Evolutionary conservation across 2,329 filamentous ascomycete species (phyloP).

Genomic region (Coniochaeta pulveracea): DNA sequence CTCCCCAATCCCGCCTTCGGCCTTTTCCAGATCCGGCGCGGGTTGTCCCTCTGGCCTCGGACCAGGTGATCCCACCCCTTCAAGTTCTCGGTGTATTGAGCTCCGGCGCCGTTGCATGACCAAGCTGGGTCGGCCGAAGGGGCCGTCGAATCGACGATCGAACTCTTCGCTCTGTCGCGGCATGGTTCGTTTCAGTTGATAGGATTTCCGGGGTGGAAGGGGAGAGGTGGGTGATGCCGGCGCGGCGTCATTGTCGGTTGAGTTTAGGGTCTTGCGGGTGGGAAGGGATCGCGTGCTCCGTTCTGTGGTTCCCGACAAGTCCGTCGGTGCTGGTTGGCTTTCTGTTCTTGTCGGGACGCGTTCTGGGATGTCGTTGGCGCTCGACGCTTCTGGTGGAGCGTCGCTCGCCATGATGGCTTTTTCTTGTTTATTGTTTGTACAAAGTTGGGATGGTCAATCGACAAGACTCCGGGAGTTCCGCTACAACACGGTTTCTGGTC

Average conservation of each 20-base stretch:
- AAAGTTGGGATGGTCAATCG: too few species aligned
- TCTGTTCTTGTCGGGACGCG: neutral
- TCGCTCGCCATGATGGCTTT: too few species aligned
- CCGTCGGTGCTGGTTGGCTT: neutral
- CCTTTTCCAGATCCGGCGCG: neutral
- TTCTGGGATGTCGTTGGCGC: too few species aligned
- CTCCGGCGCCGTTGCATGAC: slow-evolving; percentile 10
- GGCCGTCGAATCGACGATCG: slow-evolving; percentile 15
- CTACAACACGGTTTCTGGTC: too few species aligned
- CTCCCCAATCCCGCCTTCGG: too few species aligned
- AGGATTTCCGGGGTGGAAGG: slow-evolving; percentile 19
- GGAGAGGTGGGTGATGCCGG: neutral
- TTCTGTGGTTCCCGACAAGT: neutral
- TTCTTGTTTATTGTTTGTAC: too few species aligned
- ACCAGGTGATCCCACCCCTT: neutral
- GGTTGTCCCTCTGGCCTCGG: too few species aligned
- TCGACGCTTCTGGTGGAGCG: too few species aligned
- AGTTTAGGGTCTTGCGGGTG: neutral
- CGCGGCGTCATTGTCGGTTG: neutral
- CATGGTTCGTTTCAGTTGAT: slow-evolving; percentile 31
- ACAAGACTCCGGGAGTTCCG: too few species aligned
- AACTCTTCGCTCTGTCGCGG: slow-evolving; percentile 34
- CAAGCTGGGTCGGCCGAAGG: slow-evolving; percentile 14
- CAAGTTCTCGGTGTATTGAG: neutral
- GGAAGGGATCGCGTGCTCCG: neutral